Evolutionary conservation across 257 asterid species (phyloP).

Genomic region (Buddleja alternifolia): DNA sequence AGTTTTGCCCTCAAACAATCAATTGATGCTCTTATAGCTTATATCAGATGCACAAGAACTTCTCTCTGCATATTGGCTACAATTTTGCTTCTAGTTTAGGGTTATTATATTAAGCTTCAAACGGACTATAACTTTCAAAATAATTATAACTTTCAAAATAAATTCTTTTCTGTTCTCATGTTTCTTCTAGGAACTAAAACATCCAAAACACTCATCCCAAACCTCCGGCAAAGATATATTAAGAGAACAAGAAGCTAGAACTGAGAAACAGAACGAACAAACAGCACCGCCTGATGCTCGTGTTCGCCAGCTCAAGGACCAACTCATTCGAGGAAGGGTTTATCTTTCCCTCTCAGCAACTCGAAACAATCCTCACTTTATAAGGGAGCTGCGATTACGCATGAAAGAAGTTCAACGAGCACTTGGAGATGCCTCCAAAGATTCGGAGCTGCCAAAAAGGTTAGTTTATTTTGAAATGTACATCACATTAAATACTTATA

Average conservation of each 20-base stretch:
- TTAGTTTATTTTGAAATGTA: conserved; percentile 34
- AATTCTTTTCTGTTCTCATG: conserved; percentile 2
- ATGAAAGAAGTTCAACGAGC: conserved; percentile 76
- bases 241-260: conserved; percentile 42
- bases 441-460: conserved; percentile 82
- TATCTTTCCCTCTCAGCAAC: conserved; percentile 82
- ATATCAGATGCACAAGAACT: neutral
- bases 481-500: neutral
- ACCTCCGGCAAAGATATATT: conserved; percentile 41
- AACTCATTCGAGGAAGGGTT: conserved; percentile 68
- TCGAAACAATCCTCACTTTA: conserved; percentile 69
- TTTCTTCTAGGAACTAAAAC: conserved; percentile 42
- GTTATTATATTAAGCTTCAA: too few species aligned
- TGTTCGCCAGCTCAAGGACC: conserved; percentile 81
- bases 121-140: too few species aligned
- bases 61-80: neutral
- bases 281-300: conserved; percentile 51
- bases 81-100: neutral
- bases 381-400: conserved; percentile 84
- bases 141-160: neutral
- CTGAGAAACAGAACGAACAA: conserved; percentile 48
- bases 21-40: neutral
- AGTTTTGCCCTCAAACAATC: neutral
- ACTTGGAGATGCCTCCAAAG: conserved; percentile 83
- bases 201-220: conserved; percentile 40